Evolutionary conservation across 2,329 filamentous ascomycete species (phyloP).

Genomic region (Phialophora verrucosa): DNA sequence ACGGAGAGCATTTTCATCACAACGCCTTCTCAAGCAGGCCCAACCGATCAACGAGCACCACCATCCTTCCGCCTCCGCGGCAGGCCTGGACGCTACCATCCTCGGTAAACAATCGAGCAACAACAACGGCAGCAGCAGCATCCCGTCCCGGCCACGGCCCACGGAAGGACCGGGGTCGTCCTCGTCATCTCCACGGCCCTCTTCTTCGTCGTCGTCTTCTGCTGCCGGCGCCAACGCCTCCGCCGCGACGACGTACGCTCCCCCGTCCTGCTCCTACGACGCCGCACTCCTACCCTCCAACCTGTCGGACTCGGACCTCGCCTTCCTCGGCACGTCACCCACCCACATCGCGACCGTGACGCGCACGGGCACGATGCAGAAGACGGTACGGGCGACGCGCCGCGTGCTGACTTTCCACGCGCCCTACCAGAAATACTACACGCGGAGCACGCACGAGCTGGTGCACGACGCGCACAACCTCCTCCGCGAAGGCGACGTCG

Average conservation of each 20-base stretch:
- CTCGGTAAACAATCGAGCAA: neutral
- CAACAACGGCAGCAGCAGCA: neutral
- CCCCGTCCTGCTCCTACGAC: neutral
- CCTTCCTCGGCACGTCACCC: conserved; percentile 13
- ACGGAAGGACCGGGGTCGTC: neutral
- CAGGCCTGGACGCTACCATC: conserved; percentile 16
- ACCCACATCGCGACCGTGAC: conserved; percentile 24
- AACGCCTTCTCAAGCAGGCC: conserved; percentile 8
- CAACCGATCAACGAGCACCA: conserved; percentile 13
- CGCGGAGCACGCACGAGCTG: conserved; percentile 27
- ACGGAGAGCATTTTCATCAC: conserved; percentile 20
- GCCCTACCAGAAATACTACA: conserved; percentile 37
- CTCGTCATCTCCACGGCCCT: neutral
- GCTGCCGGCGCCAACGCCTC: neutral
- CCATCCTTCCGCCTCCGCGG: neutral
- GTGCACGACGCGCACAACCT: conserved; percentile 37
- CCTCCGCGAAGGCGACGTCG: conserved; percentile 37
- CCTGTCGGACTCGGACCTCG: conserved; percentile 7
- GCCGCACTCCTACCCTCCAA: conserved; percentile 1
- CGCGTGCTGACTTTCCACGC: conserved; percentile 33
- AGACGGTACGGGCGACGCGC: conserved; percentile 31
- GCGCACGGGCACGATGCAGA: conserved; percentile 29
- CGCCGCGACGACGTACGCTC: too few species aligned
- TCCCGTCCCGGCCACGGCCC: neutral
- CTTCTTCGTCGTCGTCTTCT: neutral